Base-by-base conservation (phyloP, 225 moss, liverwort and hornwort genomes). In the Neckera pumila region DNA sequence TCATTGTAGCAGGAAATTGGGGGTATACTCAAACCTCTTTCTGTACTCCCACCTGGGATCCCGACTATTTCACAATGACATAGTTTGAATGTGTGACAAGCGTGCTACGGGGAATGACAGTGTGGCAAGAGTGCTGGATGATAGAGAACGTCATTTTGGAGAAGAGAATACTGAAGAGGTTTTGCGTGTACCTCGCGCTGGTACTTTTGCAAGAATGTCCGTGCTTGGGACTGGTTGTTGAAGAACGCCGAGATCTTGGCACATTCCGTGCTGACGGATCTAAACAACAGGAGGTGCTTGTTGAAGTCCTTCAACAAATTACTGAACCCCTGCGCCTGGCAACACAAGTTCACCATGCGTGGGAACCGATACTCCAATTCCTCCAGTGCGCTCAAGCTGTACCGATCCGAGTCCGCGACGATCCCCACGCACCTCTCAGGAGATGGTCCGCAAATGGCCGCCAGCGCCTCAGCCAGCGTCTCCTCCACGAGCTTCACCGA, bases 291-390 rank as follows among this genome's bases (percentile, higher is more conserved):
- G 21, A 97, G 92, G 65, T 97, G 96, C 81, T 97, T 97, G 91
- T 93, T 96, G 93, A 97, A 96, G 86, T 97, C 96, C 85, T 97
- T 97, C 69, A 97, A 91, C 65, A 97, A 91, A 86, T 93, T 95
- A 83, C 89, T 94, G 90, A 97, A 95, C 34, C 96, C 96, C 92
- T 96, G 96, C 27, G 93, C 95, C 81, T 96, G 97, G 87, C 97
- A 97, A 57, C 95, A 96, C 26, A 97, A 93, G 90, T 97, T 97
- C 62, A 97, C 96, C 97, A 97, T 97, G 91, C 97, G 93, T 14
- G 96, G 95, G 87, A 95, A 95, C n/a, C 95, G 94, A 49, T 95
- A 95, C 92, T 97, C 97, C 87, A 97, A 90, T 91, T 96, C 97
- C 89, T 95, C 94, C 38, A 97, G 87, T 12, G 97, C 97, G 66